Base-by-base conservation (phyloP, 148 eudicot species). In the Salicornia ramosissima region DNA sequence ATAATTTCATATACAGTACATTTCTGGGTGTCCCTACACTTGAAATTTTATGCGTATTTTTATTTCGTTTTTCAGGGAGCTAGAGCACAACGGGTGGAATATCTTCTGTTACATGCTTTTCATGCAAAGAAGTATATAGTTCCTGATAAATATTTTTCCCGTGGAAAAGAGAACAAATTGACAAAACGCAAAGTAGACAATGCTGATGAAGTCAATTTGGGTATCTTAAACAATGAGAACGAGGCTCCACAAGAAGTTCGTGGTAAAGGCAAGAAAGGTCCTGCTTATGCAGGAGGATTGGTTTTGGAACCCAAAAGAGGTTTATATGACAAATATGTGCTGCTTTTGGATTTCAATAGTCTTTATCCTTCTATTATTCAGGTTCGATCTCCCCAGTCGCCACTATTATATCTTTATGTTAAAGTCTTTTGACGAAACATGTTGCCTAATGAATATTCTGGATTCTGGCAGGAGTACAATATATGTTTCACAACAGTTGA, bases 301-400 rank as follows among this genome's bases (percentile, higher is more conserved):
- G 99, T 94, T 58, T 84, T 94, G 91, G 99, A 94, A 80, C 99
- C 99, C 68, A 94, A 94, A 75, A 94, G 78, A 78, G 99, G 99
- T 67, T 74, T 94, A 71, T 94, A 94, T 69, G 99, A 94, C 84
- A 94, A 86, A 80, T 90, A 87, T 79, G 85, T 94, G 56, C 69
- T 94, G 54, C 99, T 94, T 76, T 72, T 91, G 85, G 99, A 94
- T 81, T 94, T 94, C 89, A 94, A 91, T 72, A 94, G 99, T 87
- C 99, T 94, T 36, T 94, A 94, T 75, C 99, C 99, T 61, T 94
- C 99, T 31, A 94, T 94, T 74, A 94, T 94, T 80, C 99, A 94
- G 99, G 99, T 88, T 58, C 50, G 36, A 29, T 76, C 63, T 61
- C 70, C 71, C 15, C 7, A 4, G 15, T 45, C 49, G 2, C 54